These are phyloP conservation scores for Saitozyma podzolica DNA, from an alignment of 768 basidiomycete genomes.

Conservation along the genomic window DNA sequence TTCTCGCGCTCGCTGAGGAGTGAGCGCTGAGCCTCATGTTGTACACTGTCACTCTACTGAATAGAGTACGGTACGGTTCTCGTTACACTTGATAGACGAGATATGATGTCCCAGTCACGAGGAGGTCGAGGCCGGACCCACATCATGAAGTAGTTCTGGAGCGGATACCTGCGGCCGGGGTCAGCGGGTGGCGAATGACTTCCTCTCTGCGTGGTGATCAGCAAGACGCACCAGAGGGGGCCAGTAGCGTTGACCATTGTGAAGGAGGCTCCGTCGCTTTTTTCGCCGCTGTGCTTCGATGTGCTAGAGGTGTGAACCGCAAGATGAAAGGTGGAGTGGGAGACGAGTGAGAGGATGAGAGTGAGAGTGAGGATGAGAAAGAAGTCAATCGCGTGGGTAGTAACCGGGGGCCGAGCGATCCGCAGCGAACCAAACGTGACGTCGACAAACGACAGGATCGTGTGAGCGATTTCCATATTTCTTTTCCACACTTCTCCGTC, in stretches of 20 bases:
- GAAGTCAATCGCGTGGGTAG: constrained; percentile 1
- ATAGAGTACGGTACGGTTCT: no score
- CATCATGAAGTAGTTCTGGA: constrained; percentile 19
- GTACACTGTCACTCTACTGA: no score
- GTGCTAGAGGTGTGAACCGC: neutral
- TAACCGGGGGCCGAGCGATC: no score
- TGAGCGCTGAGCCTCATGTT: neutral
- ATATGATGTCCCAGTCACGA: neutral
- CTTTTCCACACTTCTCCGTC: no score
- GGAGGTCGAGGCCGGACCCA: constrained; percentile 6
- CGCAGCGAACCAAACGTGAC: no score
- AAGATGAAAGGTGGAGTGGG: neutral
- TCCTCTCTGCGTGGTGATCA: neutral
- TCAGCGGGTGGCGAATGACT: neutral
- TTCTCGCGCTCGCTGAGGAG: constrained; percentile 81
- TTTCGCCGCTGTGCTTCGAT: no score
- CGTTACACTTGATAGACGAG: no score
- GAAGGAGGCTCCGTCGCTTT: neutral
- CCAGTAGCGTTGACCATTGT: neutral
- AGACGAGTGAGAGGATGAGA: neutral
- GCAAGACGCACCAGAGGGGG: neutral
- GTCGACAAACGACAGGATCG: no score
- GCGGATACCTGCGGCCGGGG: constrained; percentile 6
- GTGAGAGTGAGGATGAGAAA: neutral
- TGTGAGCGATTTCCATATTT: no score